Base-by-base conservation (phyloP, 495 filamentous ascomycete species). In the Aspergillus nidulans region DNA sequence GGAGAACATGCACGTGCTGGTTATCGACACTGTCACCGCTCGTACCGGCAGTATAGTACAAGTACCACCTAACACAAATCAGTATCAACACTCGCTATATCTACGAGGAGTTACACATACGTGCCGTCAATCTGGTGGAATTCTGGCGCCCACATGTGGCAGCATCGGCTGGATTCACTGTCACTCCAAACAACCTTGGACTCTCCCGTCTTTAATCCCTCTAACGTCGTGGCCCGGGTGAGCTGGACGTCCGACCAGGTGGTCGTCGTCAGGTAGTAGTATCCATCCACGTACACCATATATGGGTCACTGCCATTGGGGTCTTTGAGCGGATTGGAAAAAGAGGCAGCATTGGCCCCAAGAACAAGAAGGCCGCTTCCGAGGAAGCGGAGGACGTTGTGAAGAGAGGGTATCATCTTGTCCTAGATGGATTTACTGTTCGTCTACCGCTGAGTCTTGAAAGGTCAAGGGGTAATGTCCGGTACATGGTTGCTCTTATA, bases 111-210 rank as follows among this genome's bases (percentile, higher is more conserved):
- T 6, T 16, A 24, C 24, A 49, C 52, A 71, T 73, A 78, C 32
- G 59, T 59, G 7, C 57, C 66, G 51, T 76, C 64, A 40, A 81
- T 70, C 42, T 67, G 66, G 56, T 80, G 76, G 8, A 76, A 64
- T 60, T 80, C 79, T 4, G 78, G 79, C 0, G 78, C 78, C 78
- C 78, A 82, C 28, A 82, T 75, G 55, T 79, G 77, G 38, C 70
- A 73, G 46, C 53, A 56, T 18, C 53, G 30, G 60, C 68, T 69
- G 2, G 74, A 59, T 1, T 56, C 46, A 1, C 67, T 32, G 43
- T 69, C 67, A 36, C 52, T 64, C 52, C 74, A 79, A 16, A 81
- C 69, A 3, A 65, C 52, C 58, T 77, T 77, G 3, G 67, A 63
- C 24, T 70, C 48, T 0, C 76, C 76, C 1, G 68, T 69, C 53